Evolutionary conservation across 805 yeast species (phyloP).

Genomic region (Saccharomycopsis selenospora): DNA sequence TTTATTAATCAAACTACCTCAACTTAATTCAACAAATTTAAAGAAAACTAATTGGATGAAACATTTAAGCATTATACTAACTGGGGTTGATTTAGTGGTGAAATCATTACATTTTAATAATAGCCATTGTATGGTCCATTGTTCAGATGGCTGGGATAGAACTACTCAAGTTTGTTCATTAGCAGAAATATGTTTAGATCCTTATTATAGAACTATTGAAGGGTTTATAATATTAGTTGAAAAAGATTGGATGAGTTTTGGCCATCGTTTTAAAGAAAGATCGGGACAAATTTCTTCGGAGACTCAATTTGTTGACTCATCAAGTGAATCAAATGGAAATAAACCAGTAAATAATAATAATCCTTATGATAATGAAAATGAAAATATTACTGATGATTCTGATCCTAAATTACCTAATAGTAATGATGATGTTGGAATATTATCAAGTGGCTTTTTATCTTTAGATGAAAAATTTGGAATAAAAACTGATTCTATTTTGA

Average conservation of each 20-base stretch:
- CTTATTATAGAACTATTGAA: constrained; percentile 76
- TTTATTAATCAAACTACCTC: constrained; percentile 38
- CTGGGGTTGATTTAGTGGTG: constrained; percentile 69
- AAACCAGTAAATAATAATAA: constrained; percentile 23
- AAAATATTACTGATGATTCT: neutral
- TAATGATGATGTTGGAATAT: neutral
- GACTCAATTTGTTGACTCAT: constrained; percentile 40
- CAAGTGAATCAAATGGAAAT: constrained; percentile 15
- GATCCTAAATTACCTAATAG: neutral
- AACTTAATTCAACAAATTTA: constrained; percentile 46
- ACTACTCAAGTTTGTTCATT: constrained; percentile 85
- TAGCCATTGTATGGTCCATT: constrained; percentile 80
- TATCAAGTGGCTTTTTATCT: constrained; percentile 5
- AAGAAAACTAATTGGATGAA: constrained; percentile 73
- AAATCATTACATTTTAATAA: constrained; percentile 78
- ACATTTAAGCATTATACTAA: constrained; percentile 58
- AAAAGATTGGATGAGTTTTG: constrained; percentile 94
- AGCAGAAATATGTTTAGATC: constrained; percentile 82
- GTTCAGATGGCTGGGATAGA: constrained; percentile 99
- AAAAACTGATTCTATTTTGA: constrained; percentile 13
- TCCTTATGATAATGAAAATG: constrained; percentile 24
- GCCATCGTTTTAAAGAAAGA: constrained; percentile 81
- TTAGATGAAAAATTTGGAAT: constrained; percentile 15
- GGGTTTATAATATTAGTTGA: constrained; percentile 85
- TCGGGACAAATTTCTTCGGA: constrained; percentile 65